phyloP scores from a whole-genome alignment of 371 early-diverging fungal genomes.

The Chytridium lagenaria region DNA sequence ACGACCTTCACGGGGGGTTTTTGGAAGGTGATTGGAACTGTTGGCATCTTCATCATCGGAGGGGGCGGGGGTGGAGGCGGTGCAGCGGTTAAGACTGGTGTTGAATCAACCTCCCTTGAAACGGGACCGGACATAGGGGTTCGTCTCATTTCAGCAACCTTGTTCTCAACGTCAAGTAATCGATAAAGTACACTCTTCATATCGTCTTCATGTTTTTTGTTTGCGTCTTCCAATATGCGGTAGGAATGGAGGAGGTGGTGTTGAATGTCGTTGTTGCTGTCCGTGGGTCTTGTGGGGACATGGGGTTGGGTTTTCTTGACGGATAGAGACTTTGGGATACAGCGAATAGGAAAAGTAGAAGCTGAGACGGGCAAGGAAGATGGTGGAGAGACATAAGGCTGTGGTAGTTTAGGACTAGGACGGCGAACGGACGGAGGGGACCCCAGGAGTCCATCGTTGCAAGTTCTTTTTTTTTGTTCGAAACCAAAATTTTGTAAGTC shows the following conservation, averaged over 20 bases:
- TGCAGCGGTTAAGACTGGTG: neutral
- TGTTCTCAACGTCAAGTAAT: neutral
- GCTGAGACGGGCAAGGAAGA: neutral
- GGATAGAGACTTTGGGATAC: neutral
- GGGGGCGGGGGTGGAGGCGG: constrained; percentile 14
- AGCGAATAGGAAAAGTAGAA: neutral
- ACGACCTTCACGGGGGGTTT: neutral
- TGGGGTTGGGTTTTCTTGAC: neutral
- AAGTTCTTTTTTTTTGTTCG: neutral
- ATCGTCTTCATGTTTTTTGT: neutral
- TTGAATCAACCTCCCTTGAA: neutral
- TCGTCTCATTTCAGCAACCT: neutral
- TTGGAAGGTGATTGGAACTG: neutral
- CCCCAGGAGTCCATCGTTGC: neutral
- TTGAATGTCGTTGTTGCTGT: neutral
- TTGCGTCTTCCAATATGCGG: neutral
- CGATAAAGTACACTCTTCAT: neutral
- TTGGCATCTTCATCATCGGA: neutral
- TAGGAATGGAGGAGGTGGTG: neutral
- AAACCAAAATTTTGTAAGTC: neutral
- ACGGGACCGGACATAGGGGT: neutral
- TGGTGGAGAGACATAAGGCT: neutral
- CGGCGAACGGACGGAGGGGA: neutral
- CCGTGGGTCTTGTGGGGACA: neutral
- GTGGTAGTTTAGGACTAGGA: neutral